Evolutionary conservation across 495 filamentous ascomycete species (phyloP).

Genomic region (Letharia columbiana): DNA sequence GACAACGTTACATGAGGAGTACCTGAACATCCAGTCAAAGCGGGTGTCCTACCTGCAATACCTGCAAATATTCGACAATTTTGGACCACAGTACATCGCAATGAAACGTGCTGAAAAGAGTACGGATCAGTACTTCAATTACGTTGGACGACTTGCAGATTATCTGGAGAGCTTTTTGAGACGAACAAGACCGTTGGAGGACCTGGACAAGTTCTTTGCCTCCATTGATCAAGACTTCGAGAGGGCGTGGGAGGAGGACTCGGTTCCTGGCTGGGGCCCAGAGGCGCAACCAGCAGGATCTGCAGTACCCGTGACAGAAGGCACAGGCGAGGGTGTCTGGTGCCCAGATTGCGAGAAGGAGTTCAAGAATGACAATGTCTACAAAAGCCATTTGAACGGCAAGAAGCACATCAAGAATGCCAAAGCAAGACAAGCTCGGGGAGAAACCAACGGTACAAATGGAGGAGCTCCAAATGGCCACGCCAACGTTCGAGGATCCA

Average conservation of each 20-base stretch:
- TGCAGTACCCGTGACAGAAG: conserved; percentile 43
- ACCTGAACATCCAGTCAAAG: conserved; percentile 78
- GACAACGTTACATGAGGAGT: conserved; percentile 72
- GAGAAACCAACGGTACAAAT: conserved; percentile 25
- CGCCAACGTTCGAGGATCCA: conserved; percentile 27
- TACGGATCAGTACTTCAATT: conserved; percentile 84
- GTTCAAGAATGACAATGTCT: conserved; percentile 93
- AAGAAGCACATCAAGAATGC: conserved; percentile 88
- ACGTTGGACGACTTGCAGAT: conserved; percentile 65
- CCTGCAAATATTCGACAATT: conserved; percentile 78
- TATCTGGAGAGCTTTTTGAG: conserved; percentile 85
- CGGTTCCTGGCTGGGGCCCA: conserved; percentile 70
- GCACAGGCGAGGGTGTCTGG: conserved; percentile 66
- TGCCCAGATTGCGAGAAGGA: conserved; percentile 87
- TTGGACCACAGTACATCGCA: conserved; percentile 59
- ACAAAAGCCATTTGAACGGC: conserved; percentile 75
- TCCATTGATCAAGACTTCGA: conserved; percentile 76
- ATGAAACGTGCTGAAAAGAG: conserved; percentile 74
- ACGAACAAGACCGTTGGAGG: conserved; percentile 70
- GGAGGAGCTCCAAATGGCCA: conserved; percentile 25
- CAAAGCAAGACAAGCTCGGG: conserved; percentile 45
- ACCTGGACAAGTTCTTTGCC: conserved; percentile 67
- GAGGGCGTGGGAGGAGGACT: conserved; percentile 66
- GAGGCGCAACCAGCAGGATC: conserved; percentile 39
- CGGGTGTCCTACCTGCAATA: conserved; percentile 85